phyloP scores from a whole-genome alignment of 2,329 filamentous ascomycete species.

The Metarhizium humberi region DNA sequence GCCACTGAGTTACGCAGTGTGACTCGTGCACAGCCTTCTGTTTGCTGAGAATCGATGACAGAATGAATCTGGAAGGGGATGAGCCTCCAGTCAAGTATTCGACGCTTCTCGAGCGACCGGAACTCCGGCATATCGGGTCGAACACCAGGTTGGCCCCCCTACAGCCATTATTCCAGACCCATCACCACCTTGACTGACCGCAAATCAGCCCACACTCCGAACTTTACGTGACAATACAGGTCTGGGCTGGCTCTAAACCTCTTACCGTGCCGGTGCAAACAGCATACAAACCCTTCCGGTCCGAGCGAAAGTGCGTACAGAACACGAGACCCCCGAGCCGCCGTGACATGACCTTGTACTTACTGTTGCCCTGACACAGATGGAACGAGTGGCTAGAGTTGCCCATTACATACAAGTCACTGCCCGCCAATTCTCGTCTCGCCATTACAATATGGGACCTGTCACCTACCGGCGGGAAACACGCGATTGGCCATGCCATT shows the following conservation, averaged over 20 bases:
- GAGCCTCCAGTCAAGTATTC: constrained; percentile 42
- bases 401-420: constrained; percentile 73
- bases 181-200: constrained; percentile 11
- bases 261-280: constrained; percentile 88
- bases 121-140: constrained; percentile 79
- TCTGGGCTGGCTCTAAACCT: constrained; percentile 94
- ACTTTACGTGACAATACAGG: constrained; percentile 83
- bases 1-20: background rate
- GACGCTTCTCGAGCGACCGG: constrained; percentile 65
- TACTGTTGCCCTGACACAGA: constrained; percentile 24
- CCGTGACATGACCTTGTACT: background rate
- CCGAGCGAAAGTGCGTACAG: constrained; percentile 46
- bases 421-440: constrained; percentile 73
- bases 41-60: constrained; percentile 17
- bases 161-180: background rate
- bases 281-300: constrained; percentile 82
- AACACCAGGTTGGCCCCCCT: constrained; percentile 54
- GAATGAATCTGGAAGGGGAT: constrained; percentile 38
- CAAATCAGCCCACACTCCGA: constrained; percentile 63
- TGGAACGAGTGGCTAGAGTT: constrained; percentile 97
- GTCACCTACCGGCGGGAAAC: constrained; percentile 65
- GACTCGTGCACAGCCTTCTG: constrained; percentile 1
- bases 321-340: background rate
- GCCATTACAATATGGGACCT: constrained; percentile 95
- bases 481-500: constrained; percentile 65